Evolutionary conservation across 352 stramenopile genomes (phyloP), one percentile per base, ranked within the genome.

Genomic region (Elongisporangium undulatum): DNA sequence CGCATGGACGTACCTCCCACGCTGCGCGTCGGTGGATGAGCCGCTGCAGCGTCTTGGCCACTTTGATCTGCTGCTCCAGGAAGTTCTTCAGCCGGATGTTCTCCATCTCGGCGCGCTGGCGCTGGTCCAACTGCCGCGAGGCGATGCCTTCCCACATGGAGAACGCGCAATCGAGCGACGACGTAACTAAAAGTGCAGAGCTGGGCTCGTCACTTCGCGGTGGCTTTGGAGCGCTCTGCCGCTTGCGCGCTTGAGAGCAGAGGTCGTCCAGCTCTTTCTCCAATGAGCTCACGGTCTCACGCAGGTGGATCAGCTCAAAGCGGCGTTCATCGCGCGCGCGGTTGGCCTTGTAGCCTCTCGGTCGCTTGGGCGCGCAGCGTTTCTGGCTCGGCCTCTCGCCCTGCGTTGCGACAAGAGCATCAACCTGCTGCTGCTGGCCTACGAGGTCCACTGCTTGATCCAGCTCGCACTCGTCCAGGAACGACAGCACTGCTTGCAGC

Each of bases 401-500:
- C 29, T 41, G 29, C 29, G 29, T 15, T 15, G 9, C 8, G 29
- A 13, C 4, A 41, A 41, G 4, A 41, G 29, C 29, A 41, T 41
- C 9, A 9, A 2, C 29, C 29, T 41, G 29, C 29, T 15, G 29
- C 29, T 4, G 29, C 5, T 41, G 5, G 29, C 13, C 29, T 41
- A 41, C 29, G 29, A 41, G 29, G 29, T 41, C 9, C 5, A 5
- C 34, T 45, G 34, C 34, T 17, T 45, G 1, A 9, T 45, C 34
- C 13, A 53, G 22, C 56, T 84, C 72, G 53, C 64, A 81, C 38
- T 81, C 60, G 19, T 54, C 62, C 23, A 79, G 65, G 53, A 77
- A 81, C 20, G 72, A 72, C 10, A 73, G 53, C 53, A 72, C 72
- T 49, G 72, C 71, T 59, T 77, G 55, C 49, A 84, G 64, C 59